Evolutionary conservation across 177 flowering plant species (phyloP).

Genomic region (Telopea speciosissima): DNA sequence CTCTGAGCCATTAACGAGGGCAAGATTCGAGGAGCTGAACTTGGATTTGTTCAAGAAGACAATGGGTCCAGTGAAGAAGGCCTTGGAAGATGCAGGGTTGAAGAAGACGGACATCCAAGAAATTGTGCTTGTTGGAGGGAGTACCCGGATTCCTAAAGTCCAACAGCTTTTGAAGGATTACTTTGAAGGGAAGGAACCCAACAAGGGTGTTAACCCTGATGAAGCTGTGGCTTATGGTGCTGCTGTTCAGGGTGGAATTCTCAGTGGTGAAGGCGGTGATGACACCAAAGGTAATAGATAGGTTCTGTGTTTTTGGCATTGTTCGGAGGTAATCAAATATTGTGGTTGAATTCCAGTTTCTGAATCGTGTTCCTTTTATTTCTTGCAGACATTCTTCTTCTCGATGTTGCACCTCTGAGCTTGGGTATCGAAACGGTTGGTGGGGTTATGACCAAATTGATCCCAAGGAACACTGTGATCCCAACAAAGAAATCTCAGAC

Average conservation of each 20-base stretch:
- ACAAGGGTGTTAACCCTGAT: conserved; percentile 46
- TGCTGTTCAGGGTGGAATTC: conserved; percentile 50
- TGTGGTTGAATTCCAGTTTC: neutral
- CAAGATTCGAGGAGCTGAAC: conserved; percentile 47
- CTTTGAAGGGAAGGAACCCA: conserved; percentile 49
- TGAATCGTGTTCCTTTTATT: too few species aligned
- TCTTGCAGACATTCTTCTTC: conserved; percentile 33
- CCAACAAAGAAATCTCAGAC: conserved; percentile 56
- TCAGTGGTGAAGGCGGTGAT: conserved; percentile 48
- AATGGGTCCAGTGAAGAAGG: conserved; percentile 40
- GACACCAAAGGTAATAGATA: conserved; percentile 26
- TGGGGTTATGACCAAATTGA: conserved; percentile 58
- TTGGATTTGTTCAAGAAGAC: conserved; percentile 47
- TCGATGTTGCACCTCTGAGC: conserved; percentile 51
- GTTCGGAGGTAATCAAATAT: neutral
- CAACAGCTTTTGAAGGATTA: conserved; percentile 43
- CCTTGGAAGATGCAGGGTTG: conserved; percentile 39
- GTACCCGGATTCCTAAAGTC: conserved; percentile 46
- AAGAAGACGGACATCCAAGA: conserved; percentile 38
- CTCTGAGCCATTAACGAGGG: conserved; percentile 48
- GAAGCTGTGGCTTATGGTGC: conserved; percentile 61
- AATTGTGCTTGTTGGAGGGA: conserved; percentile 52
- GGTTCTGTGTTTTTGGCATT: neutral
- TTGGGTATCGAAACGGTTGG: conserved; percentile 64
- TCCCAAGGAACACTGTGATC: conserved; percentile 45